Percentiles rank a stretch among this genome's conserved stretches.
These are phyloP conservation scores for Trichoderma erinaceum DNA, from an alignment of 495 filamentous ascomycete genomes.

Conservation along the genomic window DNA sequence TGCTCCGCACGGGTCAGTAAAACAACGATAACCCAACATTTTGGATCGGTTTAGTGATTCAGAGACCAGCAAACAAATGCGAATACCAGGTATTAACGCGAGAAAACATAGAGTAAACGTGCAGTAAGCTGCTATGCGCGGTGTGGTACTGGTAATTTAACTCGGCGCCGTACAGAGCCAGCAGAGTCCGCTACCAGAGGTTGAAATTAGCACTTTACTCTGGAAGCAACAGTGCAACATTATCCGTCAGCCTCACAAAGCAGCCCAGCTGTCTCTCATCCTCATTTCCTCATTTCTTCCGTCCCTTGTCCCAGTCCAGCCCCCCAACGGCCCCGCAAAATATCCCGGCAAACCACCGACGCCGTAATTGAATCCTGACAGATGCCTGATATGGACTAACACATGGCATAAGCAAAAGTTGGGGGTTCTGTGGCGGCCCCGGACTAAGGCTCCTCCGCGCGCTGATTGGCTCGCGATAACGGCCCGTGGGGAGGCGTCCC, in stretches of 20 bases:
- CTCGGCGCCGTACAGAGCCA: background rate
- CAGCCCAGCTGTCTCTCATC: background rate
- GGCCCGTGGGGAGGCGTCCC: constrained; percentile 11
- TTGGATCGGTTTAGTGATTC: background rate
- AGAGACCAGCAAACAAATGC: too few relatives aligned
- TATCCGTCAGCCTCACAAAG: background rate
- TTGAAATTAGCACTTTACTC: background rate
- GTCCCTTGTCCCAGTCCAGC: background rate
- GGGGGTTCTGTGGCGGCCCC: background rate
- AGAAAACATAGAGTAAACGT: background rate
- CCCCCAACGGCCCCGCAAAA: constrained; percentile 8
- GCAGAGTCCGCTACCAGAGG: background rate
- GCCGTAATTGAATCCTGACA: background rate
- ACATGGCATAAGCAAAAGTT: background rate
- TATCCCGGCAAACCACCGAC: constrained; percentile 9
- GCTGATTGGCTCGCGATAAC: constrained; percentile 8
- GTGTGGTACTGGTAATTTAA: background rate
- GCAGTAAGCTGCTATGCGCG: background rate
- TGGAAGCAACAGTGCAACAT: background rate
- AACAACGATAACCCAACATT: background rate
- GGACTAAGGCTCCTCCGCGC: background rate
- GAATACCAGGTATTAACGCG: too few relatives aligned
- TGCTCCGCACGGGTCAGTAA: background rate
- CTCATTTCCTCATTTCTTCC: constrained; percentile 3
- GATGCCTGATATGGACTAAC: constrained; percentile 2